Evolutionary conservation across 2,329 filamentous ascomycete genomes (phyloP), one percentile per base, ranked within the genome.

Genomic region (Pseudogymnoascus sp.): DNA sequence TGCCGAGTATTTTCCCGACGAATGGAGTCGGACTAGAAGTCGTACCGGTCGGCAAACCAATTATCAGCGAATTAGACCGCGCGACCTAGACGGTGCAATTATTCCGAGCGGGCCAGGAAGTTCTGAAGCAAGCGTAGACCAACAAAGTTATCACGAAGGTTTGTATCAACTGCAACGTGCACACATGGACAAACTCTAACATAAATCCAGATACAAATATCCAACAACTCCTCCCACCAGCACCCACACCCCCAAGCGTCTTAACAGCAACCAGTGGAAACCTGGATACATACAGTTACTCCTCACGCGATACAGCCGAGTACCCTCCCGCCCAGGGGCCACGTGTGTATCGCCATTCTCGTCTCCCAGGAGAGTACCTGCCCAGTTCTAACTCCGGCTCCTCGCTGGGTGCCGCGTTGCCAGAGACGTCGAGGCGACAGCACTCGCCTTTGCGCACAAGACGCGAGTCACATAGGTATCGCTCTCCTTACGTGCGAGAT

Each of bases 1-100:
- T 16, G 32, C 57, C 6, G 57, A 38, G n/a, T 58, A 58, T 34
- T 58, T 16, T 6, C 57, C 57, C 8, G 37, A 39, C n/a, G 57
- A 58, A 37, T 58, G 57, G 57, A 58, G 34, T 58, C 47, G 47
- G 16, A 32, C 47, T 6, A 54, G 16, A 32, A 32, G 47, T 8
- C 47, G 47, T 54, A 54, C 25, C 16, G n/a, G 47, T 32, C 28
- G n/a, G 2, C 25, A 54, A 6, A 32, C n/a, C 8, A 50, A 32
- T 5, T 54, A 54, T 32, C 47, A 54, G 16, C 25, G 47, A 14
- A 54, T 54, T 54, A 28, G 28, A 32, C 47, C 47, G n/a, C 47
- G 47, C 16, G 47, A 54, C 47, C 47, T 54, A 28, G 47, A 54
- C 6, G 47, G 47, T 32, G 47, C 47, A 54, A 25, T 9, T 54